Percentiles rank a stretch among this genome's conserved stretches.
These are phyloP conservation scores for Penicillium subrubescens DNA, from an alignment of 495 filamentous ascomycete genomes.

Conservation along the genomic window DNA sequence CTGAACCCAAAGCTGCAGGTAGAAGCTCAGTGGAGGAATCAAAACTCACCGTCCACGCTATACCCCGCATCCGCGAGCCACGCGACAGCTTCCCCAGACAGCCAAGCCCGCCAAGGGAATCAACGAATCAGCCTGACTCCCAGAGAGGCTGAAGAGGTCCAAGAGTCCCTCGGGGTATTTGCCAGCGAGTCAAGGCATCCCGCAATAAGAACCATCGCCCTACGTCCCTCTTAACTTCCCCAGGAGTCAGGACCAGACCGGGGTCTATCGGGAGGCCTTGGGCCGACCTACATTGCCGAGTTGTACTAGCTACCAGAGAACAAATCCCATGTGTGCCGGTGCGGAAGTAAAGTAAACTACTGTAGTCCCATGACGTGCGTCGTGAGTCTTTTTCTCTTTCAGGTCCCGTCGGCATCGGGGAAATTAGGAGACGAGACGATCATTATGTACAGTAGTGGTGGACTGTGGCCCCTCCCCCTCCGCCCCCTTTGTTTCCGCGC, in stretches of 20 bases:
- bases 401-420: slow-evolving; percentile 18
- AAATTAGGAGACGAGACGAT: slow-evolving; percentile 30
- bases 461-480: not conserved
- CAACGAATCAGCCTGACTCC: not conserved
- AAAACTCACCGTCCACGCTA: slow-evolving; percentile 12
- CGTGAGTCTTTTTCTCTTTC: slow-evolving; percentile 7
- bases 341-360: not conserved
- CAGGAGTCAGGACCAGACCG: not conserved
- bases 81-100: slow-evolving; percentile 34
- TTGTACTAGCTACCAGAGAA: not conserved
- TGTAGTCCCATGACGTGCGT: slow-evolving; percentile 23
- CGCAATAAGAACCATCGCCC: too few species aligned
- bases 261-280: not conserved
- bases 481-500: slow-evolving; percentile 9
- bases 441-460: not conserved
- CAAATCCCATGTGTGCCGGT: not conserved
- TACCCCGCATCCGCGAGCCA: slow-evolving; percentile 33
- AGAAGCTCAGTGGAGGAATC: slow-evolving; percentile 14
- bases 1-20: not conserved
- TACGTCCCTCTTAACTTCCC: not conserved
- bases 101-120: slow-evolving; percentile 28
- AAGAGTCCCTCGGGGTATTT: slow-evolving; percentile 15
- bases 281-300: slow-evolving; percentile 1
- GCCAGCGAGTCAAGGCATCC: slow-evolving; percentile 14
- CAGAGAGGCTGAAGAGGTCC: too few species aligned